Conservation (phyloP, 306 rosid genomes). For the Prunus davidiana region DNA sequence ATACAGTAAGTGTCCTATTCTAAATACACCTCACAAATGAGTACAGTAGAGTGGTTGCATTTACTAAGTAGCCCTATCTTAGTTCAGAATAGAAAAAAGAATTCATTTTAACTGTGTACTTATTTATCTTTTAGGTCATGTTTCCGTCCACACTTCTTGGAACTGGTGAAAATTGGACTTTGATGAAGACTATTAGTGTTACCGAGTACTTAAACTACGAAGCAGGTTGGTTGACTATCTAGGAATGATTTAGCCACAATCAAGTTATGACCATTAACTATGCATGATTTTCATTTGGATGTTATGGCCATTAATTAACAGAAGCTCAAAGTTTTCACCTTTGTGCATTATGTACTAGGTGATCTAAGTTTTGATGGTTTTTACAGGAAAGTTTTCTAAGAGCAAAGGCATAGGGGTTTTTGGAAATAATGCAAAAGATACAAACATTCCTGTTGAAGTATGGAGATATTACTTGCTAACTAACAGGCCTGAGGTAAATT, state of each 20-base stretch:
- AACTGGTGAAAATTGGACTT: conserved; percentile 87
- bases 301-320: neutral
- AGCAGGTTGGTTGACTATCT: conserved; percentile 46
- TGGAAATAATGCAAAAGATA: conserved; percentile 95
- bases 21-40: neutral
- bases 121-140: conserved; percentile 65
- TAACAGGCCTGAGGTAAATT: conserved; percentile 92
- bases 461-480: conserved; percentile 97
- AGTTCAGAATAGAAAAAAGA: neutral
- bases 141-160: conserved; percentile 93
- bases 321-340: neutral
- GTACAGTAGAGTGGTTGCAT: neutral
- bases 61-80: neutral
- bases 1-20: conserved; percentile 59
- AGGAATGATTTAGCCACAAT: neutral
- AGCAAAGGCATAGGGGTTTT: conserved; percentile 93
- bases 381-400: conserved; percentile 90
- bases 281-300: neutral
- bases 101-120: neutral
- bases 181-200: conserved; percentile 97
- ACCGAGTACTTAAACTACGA: conserved; percentile 95
- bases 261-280: neutral
- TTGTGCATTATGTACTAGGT: neutral
- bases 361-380: neutral
- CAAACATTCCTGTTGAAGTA: conserved; percentile 88